Conservation (phyloP, 1,139 yeast genomes). For the Pichia sp. region DNA sequence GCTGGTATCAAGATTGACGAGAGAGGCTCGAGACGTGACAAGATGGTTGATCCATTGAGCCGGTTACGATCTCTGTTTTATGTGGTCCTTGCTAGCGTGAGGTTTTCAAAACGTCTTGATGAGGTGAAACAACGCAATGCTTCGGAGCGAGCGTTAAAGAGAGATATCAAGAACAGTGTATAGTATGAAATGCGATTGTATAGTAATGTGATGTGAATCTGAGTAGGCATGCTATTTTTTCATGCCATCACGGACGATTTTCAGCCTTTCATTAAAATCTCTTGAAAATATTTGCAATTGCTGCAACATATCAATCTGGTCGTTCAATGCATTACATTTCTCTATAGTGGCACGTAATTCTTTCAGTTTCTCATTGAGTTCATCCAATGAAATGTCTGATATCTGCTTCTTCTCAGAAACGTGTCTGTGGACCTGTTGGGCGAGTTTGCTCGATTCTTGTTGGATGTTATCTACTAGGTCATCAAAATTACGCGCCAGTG, state of each 20-base stretch:
- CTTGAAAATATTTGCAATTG: constrained; percentile 48
- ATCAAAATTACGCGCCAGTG: constrained; percentile 53
- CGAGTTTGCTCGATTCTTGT: constrained; percentile 30
- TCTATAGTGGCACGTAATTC: constrained; percentile 36
- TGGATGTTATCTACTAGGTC: constrained; percentile 54
- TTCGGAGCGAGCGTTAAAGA: background rate
- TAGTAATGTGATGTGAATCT: constrained; percentile 1
- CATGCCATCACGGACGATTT: constrained; percentile 17
- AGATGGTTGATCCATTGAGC: background rate
- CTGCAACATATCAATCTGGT: constrained; percentile 59
- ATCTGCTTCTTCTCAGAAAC: constrained; percentile 27
- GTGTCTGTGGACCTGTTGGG: constrained; percentile 29
- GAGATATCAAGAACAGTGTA: background rate
- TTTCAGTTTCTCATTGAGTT: constrained; percentile 30
- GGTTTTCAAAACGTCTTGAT: background rate
- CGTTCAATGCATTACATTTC: constrained; percentile 50
- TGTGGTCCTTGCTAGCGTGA: background rate
- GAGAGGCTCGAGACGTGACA: background rate
- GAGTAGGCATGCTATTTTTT: background rate
- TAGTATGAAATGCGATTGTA: too few species aligned
- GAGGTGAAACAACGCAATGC: background rate
- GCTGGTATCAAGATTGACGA: constrained; percentile 1
- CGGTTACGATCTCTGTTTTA: background rate
- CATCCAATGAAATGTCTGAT: constrained; percentile 26
- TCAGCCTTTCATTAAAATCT: constrained; percentile 34